phyloP scores from a whole-genome alignment of 1,284 basidiomycete species.

The Austroboletus niveus region DNA sequence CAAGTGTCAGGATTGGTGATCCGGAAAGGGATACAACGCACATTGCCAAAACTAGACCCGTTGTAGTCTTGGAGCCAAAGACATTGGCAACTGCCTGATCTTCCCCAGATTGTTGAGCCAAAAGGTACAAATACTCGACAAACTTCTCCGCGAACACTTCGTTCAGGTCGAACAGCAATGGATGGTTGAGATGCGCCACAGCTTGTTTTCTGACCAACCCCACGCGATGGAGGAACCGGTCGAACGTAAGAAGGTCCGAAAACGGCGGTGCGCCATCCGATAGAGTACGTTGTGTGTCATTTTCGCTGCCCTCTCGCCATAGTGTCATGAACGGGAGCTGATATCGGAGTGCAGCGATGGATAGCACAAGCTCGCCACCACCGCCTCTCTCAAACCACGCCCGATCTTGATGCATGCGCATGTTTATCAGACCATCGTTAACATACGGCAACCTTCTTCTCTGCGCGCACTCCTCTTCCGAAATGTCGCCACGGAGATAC shows the following conservation, averaged over 20 bases:
- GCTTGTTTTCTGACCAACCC: conserved; percentile 40
- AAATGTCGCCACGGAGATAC: no score
- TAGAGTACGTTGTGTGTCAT: neutral
- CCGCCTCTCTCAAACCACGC: conserved; percentile 40
- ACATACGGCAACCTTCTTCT: no score
- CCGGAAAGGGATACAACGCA: neutral
- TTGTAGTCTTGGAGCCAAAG: neutral
- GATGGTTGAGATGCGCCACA: conserved; percentile 38
- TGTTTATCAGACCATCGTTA: no score
- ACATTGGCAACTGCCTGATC: no score
- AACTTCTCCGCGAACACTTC: neutral
- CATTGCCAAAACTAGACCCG: neutral
- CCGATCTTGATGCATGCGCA: no score
- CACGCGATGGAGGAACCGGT: conserved; percentile 47
- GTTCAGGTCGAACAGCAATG: conserved; percentile 35
- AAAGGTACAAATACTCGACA: no score
- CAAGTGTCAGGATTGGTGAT: no score
- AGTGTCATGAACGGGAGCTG: conserved; percentile 53
- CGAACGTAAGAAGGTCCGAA: conserved; percentile 38
- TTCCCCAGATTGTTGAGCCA: no score
- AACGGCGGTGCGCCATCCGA: conserved; percentile 5
- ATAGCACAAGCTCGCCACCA: conserved; percentile 40
- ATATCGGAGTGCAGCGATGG: conserved; percentile 39
- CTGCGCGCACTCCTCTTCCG: no score
- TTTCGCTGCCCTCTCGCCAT: conserved; percentile 15